Evolutionary conservation across 2,329 filamentous ascomycete genomes (phyloP), one percentile per base, ranked within the genome.

Genomic region (Stromatinia cepivora): DNA sequence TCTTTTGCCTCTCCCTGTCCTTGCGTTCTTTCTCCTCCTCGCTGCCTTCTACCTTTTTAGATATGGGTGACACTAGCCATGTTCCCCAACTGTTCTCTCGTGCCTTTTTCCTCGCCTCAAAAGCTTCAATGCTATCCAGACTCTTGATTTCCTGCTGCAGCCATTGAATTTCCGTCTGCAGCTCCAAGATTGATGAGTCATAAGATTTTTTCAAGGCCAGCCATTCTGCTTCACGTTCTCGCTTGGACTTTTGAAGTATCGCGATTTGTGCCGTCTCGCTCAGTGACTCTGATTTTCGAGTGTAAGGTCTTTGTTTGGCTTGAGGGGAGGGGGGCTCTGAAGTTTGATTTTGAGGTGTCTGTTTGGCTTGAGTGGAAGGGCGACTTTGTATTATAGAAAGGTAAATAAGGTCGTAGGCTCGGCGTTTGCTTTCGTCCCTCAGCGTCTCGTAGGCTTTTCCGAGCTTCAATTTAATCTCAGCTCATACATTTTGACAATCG

Each of bases 401-500:
- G 63, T 80, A 80, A 34, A 77, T 42, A 1, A 45, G 72, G 59
- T 81, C 76, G 73, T 81, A 81, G 11, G 42, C 66, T 71, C 73
- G 73, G 17, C 79, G 79, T 71, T 75, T 72, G 53, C 7, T 67
- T 69, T 74, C 74, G 66, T 80, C 76, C 31, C 76, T 78, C 58
- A 80, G 72, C n/a, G 78, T 80, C 67, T 80, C 78, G 69, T 80
- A 80, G 46, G 79, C 79, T 72, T 50, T 64, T 65, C 50, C 71
- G 28, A 81, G 75, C 79, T 81, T 65, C 31, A 52, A 28, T 42
- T 25, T 28, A 11, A 45, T 52, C 11, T 64, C 31, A 65, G 48
- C 34, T 39, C 31, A 20, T 8, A 17, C 4, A 20, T 20, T 8
- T n/a, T 8, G 25, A 34, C 5, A 11, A 28, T 53, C 6, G 61